These are phyloP conservation scores for Jaltomata sinuosa DNA, from an alignment of 257 asterid genomes.

Conservation along the genomic window DNA sequence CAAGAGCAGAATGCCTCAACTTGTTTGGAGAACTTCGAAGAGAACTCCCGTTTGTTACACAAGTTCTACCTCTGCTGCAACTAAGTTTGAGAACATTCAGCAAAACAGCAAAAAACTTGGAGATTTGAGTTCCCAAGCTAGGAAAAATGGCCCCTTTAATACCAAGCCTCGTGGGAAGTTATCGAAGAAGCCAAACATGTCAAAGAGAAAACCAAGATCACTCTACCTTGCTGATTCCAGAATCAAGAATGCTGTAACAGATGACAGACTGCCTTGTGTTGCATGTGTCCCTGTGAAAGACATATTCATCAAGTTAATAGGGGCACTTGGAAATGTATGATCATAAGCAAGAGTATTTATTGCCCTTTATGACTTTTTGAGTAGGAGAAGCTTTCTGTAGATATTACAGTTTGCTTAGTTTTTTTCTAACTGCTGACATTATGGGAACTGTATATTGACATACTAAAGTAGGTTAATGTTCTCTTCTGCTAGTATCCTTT, in stretches of 20 bases:
- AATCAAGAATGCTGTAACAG: constrained; percentile 2
- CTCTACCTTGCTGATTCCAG: not conserved
- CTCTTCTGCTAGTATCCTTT: not conserved
- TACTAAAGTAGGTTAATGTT: not conserved
- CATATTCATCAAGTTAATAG: constrained; percentile 30
- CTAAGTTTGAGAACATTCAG: not conserved
- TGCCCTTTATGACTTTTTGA: not conserved
- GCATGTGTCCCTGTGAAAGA: constrained; percentile 48
- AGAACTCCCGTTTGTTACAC: constrained; percentile 54
- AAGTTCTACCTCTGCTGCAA: constrained; percentile 7
- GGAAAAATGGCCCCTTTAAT: constrained; percentile 7
- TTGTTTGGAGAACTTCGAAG: constrained; percentile 48
- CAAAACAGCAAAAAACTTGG: not conserved
- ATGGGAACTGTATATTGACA: not conserved
- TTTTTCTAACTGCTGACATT: not conserved
- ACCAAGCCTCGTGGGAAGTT: not conserved
- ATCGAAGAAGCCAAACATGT: constrained; percentile 3
- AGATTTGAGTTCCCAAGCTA: not conserved
- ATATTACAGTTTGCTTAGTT: not conserved
- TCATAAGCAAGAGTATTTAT: not conserved
- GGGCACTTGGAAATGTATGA: constrained; percentile 22
- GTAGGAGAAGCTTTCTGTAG: not conserved
- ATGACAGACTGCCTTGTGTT: not conserved
- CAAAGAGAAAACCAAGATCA: not conserved
- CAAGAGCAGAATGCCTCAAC: constrained; percentile 10